phyloP scores from a whole-genome alignment of 2,329 filamentous ascomycete species.

The Xylaria sp. region DNA sequence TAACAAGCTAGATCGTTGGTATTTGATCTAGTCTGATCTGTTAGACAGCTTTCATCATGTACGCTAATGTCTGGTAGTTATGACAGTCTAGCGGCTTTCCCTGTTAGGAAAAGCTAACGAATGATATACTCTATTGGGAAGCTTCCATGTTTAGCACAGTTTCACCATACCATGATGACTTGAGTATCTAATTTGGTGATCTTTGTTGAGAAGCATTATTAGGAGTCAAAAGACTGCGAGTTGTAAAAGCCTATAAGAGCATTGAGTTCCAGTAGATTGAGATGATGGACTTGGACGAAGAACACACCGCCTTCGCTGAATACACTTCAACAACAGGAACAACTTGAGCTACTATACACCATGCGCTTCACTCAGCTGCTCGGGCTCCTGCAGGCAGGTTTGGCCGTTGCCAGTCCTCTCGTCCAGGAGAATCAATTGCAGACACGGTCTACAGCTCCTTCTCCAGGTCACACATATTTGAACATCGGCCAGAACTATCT shows the following conservation, averaged over 20 bases:
- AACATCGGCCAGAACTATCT: conserved; percentile 16
- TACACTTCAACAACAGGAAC: background rate
- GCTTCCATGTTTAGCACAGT: conserved; percentile 1
- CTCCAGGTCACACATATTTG: background rate
- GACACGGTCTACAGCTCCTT: background rate
- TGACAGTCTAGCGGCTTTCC: background rate
- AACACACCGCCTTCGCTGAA: background rate
- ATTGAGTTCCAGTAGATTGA: background rate
- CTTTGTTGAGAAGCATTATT: background rate
- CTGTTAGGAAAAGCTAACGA: background rate
- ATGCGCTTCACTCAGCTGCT: background rate
- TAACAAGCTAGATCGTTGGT: background rate
- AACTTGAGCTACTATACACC: background rate
- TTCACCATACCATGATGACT: background rate
- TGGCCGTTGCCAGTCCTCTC: background rate
- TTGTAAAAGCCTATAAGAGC: conserved; percentile 2
- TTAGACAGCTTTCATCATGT: background rate
- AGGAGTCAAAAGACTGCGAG: background rate
- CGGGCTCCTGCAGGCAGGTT: background rate
- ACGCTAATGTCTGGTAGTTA: background rate
- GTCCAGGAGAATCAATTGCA: background rate
- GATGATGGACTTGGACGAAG: background rate
- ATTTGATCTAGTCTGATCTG: background rate
- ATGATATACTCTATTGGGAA: background rate
- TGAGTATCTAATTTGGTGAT: background rate